Percentiles rank a stretch among this genome's conserved stretches.
Conservation (phyloP, 768 basidiomycete genomes). For the Suillus discolor region DNA sequence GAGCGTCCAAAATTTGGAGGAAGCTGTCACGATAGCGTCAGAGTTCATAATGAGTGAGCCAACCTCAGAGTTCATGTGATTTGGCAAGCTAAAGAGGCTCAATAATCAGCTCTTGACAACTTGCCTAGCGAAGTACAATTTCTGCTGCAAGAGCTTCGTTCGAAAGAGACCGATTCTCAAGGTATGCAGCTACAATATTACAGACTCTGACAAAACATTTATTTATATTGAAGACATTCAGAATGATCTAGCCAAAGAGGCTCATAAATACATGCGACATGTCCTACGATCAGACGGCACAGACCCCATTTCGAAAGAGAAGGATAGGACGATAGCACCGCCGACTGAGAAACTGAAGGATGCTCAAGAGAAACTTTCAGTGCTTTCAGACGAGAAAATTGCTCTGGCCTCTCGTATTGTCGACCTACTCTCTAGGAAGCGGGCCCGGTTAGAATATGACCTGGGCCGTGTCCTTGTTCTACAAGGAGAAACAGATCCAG, state of each 20-base stretch:
- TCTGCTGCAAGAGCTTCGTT: conserved; percentile 49
- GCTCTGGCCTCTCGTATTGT: conserved; percentile 43
- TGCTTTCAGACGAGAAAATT: conserved; percentile 46
- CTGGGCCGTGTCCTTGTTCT: conserved; percentile 44
- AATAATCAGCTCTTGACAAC: conserved; percentile 49
- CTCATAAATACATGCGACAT: conserved; percentile 46
- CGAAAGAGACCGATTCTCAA: conserved; percentile 45
- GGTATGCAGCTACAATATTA: conserved; percentile 27
- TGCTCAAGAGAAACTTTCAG: conserved; percentile 30
- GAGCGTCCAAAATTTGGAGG: conserved; percentile 44
- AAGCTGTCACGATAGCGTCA: conserved; percentile 50
- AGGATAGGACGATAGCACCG: conserved; percentile 33
- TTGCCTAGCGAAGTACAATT: conserved; percentile 50
- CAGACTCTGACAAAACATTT: background rate
- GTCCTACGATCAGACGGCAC: conserved; percentile 34
- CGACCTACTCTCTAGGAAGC: conserved; percentile 45
- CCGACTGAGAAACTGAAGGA: conserved; percentile 34
- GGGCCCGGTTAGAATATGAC: conserved; percentile 50
- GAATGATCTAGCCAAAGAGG: conserved; percentile 47
- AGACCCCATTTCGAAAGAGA: conserved; percentile 33
- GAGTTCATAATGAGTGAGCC: conserved; percentile 51
- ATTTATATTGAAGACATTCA: conserved; percentile 37
- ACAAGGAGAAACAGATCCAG: conserved; percentile 45
- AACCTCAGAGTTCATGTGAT: background rate
- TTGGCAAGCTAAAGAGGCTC: background rate